Base-by-base conservation (phyloP, 441 rosid genomes). In the Flueggea neowawraea region DNA sequence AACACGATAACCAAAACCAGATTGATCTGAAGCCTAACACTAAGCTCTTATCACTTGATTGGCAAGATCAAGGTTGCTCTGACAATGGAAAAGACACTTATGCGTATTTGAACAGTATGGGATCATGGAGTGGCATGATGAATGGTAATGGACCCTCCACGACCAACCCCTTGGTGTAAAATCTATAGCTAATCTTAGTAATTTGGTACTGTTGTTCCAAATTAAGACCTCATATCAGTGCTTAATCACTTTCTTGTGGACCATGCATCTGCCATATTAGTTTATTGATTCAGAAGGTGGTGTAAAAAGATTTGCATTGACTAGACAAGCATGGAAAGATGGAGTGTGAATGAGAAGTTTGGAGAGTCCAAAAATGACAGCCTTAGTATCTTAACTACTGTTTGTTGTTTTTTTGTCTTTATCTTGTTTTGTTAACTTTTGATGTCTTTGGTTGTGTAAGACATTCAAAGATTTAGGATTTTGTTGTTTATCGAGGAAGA, bases 91-190 rank as follows among this genome's bases (percentile, higher is more conserved):
- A 83, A 70, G 85, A 77, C 63, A 63, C 75, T 13, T 75, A 64
- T 57, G 82, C 95, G 16, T 83, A 79, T 74, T 57, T 82, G 48
- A 87, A 73, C 69, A 82, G 84, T 58, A 43, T 82, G 68, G 92
- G 91, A 74, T 64, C 96, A 22, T 91, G 98, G 98, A 74, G 69
- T 49, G 88, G 87, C 60, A 82, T 86, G 86, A 85, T 85, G 70
- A 87, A 83, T 61, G 81, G 85, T 10, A 87, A 84, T 64, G 88
- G 86, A 64, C 61, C 89, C 6, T 81, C 95, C 54, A 61, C 89
- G 11, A 67, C 89, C 63, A 91, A 87, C 76, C 80, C 82, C 33
- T 64, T 88, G 70, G 82, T 87, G 73, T 88, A 64, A 36, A 36
- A 78, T 62, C 44, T 32, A 17, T 32, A 39, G 13, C 11, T 9